These are phyloP conservation scores for Penicillium italicum DNA, from an alignment of 2,329 filamentous ascomycete species.

Conservation along the genomic window DNA sequence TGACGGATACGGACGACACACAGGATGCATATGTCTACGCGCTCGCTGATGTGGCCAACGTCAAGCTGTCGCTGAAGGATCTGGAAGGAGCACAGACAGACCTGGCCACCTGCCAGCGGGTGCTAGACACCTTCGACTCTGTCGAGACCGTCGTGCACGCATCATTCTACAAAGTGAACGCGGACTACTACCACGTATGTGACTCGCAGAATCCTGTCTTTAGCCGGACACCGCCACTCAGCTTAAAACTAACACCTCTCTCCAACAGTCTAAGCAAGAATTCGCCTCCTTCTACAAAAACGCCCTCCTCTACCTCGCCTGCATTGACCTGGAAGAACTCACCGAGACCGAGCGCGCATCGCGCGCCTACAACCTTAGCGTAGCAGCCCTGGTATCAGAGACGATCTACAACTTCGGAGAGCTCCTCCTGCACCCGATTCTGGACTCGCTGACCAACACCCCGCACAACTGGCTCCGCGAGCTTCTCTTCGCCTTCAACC, in stretches of 20 bases:
- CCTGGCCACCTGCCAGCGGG: slow-evolving; percentile 79
- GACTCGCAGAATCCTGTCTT: background rate
- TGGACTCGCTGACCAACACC: slow-evolving; percentile 74
- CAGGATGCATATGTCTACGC: slow-evolving; percentile 97
- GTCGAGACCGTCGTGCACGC: slow-evolving; percentile 95
- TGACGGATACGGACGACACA: slow-evolving; percentile 86
- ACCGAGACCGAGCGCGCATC: slow-evolving; percentile 70
- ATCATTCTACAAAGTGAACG: slow-evolving; percentile 91
- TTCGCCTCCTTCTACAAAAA: slow-evolving; percentile 98
- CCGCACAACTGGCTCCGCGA: slow-evolving; percentile 85
- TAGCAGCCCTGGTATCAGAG: slow-evolving; percentile 88
- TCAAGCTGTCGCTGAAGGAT: slow-evolving; percentile 76
- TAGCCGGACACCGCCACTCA: background rate
- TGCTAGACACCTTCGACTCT: slow-evolving; percentile 87
- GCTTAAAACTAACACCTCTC: slow-evolving; percentile 5
- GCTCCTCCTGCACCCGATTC: slow-evolving; percentile 93
- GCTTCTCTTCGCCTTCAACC: slow-evolving; percentile 96
- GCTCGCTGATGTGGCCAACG: slow-evolving; percentile 80
- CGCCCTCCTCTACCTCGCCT: slow-evolving; percentile 94
- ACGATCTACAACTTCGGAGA: slow-evolving; percentile 99
- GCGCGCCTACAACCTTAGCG: slow-evolving; percentile 86
- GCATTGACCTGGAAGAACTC: slow-evolving; percentile 77
- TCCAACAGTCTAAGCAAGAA: slow-evolving; percentile 67
- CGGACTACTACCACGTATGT: slow-evolving; percentile 80
- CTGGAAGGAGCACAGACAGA: slow-evolving; percentile 80